A percentile compares a stretch with the other conserved stretches of the same genome.
Conservation (phyloP, 2,329 filamentous ascomycete genomes). For the Colletotrichum sp. region DNA sequence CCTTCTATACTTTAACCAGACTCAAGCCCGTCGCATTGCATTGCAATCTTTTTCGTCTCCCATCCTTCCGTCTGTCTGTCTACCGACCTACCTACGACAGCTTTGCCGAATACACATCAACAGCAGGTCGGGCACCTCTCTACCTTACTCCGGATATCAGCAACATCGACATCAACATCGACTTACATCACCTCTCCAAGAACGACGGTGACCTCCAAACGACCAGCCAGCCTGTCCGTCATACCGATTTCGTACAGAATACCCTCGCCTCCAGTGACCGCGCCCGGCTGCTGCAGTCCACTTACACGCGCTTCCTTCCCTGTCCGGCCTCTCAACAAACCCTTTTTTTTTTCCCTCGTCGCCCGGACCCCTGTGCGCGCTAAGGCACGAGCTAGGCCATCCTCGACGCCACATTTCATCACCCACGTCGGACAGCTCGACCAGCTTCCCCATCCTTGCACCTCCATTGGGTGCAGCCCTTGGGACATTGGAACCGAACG, state of each 20-base stretch:
- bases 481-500: neutral
- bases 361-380: slow-evolving; percentile 11
- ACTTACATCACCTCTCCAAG: neutral
- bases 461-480: slow-evolving; percentile 9
- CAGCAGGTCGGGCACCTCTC: neutral
- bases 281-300: neutral
- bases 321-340: slow-evolving; percentile 14
- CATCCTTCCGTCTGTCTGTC: neutral
- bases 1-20: slow-evolving; percentile 10
- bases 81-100: neutral
- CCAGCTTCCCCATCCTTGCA: slow-evolving; percentile 18
- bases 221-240: neutral
- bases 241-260: neutral
- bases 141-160: neutral
- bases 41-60: neutral
- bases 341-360: slow-evolving; percentile 2
- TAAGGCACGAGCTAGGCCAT: slow-evolving; percentile 13
- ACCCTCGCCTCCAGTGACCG: neutral
- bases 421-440: slow-evolving; percentile 13
- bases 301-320: slow-evolving; percentile 15
- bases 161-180: neutral
- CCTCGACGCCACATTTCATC: slow-evolving; percentile 18
- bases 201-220: neutral
- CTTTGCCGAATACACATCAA: neutral
- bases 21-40: neutral